Evolutionary conservation across 495 filamentous ascomycete genomes (phyloP), one percentile per base, ranked within the genome.

Genomic region (Alectoria sarmentosa): DNA sequence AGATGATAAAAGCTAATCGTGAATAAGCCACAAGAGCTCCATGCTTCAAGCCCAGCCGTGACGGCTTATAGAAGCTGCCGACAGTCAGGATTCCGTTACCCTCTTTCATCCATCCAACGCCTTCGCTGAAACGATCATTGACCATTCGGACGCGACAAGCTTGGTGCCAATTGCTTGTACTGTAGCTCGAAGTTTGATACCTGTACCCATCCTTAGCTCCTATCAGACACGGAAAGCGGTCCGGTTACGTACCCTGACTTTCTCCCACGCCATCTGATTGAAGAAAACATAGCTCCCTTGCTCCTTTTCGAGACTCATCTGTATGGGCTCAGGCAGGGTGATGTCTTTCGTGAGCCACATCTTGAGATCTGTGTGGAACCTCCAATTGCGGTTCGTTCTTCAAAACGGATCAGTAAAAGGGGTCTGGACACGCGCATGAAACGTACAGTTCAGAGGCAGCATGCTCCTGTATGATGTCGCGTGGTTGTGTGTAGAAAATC

Each of bases 331-430:
- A 71, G 87, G 85, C 62, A 82, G 82, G 57, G 85, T 78, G 28
- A 90, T 86, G 71, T 95, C 91, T 73, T 94, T 93, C 42, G 91
- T 95, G 71, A 97, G 78, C 92, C 92, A 97, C 67, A 92, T 84
- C 66, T 89, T 86, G 61, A 92, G 79, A 61, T 90, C 84, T 78
- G 92, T 96, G 73, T 97, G 91, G 79, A 91, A 97, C 66, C 92
- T 80, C 92, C 92, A 97, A 73, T 92, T 92, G 59, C 92, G 89
- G 60, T 82, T 84, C 73, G 81, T 83, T 55, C 71, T 65, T 9
- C 3, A 19, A 23, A 26, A 42, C 39, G 10, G 26, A 21, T 68
- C 73, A 74, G 14, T 74, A 48, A 23, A n/a, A 60, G 34, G 39
- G 23, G 23, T 28, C 44, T 6, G 26, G 21, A 11, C 10, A 58